A percentile compares a stretch with the other conserved stretches of the same genome.
Evolutionary conservation across 352 stramenopile species (phyloP).

Genomic region (Phytophthora sojae): DNA sequence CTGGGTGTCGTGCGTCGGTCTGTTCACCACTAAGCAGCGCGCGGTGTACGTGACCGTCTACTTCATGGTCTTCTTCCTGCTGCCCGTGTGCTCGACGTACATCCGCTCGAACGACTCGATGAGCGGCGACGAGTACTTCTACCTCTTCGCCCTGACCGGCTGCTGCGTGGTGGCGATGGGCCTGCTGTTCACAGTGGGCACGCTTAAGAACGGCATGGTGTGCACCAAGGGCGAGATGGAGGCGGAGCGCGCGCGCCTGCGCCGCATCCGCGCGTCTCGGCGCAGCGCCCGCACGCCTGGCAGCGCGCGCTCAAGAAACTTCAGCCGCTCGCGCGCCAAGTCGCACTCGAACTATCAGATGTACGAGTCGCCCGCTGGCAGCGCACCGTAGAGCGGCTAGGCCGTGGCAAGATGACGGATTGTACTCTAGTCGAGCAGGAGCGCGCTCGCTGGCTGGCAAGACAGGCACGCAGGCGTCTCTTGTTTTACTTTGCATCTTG

Average conservation of each 20-base stretch:
- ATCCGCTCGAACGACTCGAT: slow-evolving; percentile 47
- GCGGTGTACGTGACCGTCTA: slow-evolving; percentile 69
- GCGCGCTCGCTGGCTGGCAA: slow-evolving; percentile 2
- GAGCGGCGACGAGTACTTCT: slow-evolving; percentile 56
- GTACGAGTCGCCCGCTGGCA: slow-evolving; percentile 66
- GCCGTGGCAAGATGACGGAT: slow-evolving; percentile 30
- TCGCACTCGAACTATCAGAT: slow-evolving; percentile 79
- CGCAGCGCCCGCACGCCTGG: slow-evolving; percentile 67
- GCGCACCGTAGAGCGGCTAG: slow-evolving; percentile 44
- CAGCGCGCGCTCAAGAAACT: slow-evolving; percentile 64
- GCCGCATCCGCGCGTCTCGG: slow-evolving; percentile 56
- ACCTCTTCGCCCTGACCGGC: slow-evolving; percentile 61
- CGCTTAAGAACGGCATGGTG: slow-evolving; percentile 73
- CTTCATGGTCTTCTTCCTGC: slow-evolving; percentile 81
- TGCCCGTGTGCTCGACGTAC: slow-evolving; percentile 57
- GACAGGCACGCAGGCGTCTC: slow-evolving; percentile 2
- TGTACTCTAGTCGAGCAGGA: slow-evolving; percentile 34
- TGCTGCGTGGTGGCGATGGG: slow-evolving; percentile 51
- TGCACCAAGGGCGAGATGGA: slow-evolving; percentile 73
- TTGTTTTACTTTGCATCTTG: slow-evolving; percentile 39
- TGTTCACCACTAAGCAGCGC: slow-evolving; percentile 75
- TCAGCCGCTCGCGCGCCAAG: slow-evolving; percentile 70
- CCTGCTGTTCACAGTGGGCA: slow-evolving; percentile 62
- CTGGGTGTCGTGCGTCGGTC: slow-evolving; percentile 74
- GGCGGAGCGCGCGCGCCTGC: slow-evolving; percentile 56